Evolutionary conservation across 768 basidiomycete genomes (phyloP).

Genomic region (Hydnomerulius pinastri): DNA sequence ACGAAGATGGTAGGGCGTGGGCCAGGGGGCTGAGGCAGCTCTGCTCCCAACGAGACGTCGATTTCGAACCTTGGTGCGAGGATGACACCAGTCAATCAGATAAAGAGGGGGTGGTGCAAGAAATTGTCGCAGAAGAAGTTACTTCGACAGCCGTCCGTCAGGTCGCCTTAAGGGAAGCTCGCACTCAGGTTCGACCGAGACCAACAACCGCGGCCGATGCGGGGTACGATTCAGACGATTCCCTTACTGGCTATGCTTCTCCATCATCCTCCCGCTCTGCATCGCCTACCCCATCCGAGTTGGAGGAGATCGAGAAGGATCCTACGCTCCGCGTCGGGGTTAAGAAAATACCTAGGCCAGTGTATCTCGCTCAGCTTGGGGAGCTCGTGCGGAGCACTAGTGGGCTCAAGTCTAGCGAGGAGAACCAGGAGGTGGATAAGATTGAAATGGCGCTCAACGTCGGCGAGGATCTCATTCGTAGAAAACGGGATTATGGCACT

Average conservation of each 20-base stretch:
- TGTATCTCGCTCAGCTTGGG: slow-evolving; percentile 86
- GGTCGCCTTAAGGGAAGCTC: neutral
- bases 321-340: slow-evolving; percentile 73
- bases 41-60: slow-evolving; percentile 51
- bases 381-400: slow-evolving; percentile 68
- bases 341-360: slow-evolving; percentile 76
- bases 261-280: slow-evolving; percentile 64
- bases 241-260: slow-evolving; percentile 77
- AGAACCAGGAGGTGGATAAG: slow-evolving; percentile 68
- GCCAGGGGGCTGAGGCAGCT: slow-evolving; percentile 60
- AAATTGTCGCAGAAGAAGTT: slow-evolving; percentile 18
- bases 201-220: slow-evolving; percentile 20
- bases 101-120: slow-evolving; percentile 2
- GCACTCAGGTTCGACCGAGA: slow-evolving; percentile 16
- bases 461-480: slow-evolving; percentile 82
- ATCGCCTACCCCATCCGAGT: slow-evolving; percentile 80
- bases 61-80: slow-evolving; percentile 38
- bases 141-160: neutral
- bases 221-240: slow-evolving; percentile 79
- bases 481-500: slow-evolving; percentile 81
- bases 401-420: slow-evolving; percentile 51
- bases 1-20: slow-evolving; percentile 65
- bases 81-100: slow-evolving; percentile 6
- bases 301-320: slow-evolving; percentile 83
- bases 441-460: slow-evolving; percentile 78